Evolutionary conservation across 2,329 filamentous ascomycete species (phyloP).

Genomic region (Xylaria digitata): DNA sequence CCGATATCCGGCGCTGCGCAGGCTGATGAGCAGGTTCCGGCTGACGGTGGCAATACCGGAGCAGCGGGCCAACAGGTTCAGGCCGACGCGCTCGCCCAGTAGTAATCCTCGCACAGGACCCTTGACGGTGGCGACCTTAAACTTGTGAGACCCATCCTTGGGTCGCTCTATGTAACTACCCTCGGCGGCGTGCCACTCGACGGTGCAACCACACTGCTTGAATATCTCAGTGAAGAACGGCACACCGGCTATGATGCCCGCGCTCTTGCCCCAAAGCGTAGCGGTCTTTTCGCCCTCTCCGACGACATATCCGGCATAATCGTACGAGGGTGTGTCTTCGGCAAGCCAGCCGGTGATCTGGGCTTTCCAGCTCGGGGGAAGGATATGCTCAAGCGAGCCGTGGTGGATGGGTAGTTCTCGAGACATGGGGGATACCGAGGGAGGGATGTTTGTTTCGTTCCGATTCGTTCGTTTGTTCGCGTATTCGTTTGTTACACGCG

Average conservation of each 20-base stretch:
- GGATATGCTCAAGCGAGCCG: constrained; percentile 71
- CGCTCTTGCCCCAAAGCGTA: constrained; percentile 75
- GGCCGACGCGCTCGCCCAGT: constrained; percentile 90
- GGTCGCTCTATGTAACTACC: constrained; percentile 75
- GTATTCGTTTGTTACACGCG: not conserved
- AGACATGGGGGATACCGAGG: constrained; percentile 37
- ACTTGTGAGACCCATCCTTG: constrained; percentile 63
- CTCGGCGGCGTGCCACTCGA: constrained; percentile 87
- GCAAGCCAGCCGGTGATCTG: constrained; percentile 87
- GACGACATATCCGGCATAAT: constrained; percentile 97
- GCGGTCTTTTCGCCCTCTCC: constrained; percentile 74
- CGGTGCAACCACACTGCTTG: constrained; percentile 86
- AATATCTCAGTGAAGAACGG: constrained; percentile 98
- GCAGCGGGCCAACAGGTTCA: constrained; percentile 91
- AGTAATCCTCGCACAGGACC: constrained; percentile 84
- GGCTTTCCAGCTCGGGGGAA: constrained; percentile 86
- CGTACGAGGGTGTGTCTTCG: constrained; percentile 95
- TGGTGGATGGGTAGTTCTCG: constrained; percentile 51
- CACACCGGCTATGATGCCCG: constrained; percentile 86
- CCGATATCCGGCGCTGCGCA: constrained; percentile 76
- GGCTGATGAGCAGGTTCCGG: constrained; percentile 63
- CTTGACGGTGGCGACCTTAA: constrained; percentile 80
- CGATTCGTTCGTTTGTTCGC: not conserved
- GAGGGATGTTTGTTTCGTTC: not conserved
- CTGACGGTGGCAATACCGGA: constrained; percentile 86